A percentile compares a stretch with the other conserved stretches of the same genome.
phyloP scores from a whole-genome alignment of 768 basidiomycete species.

The Tubosaeta sp. region DNA sequence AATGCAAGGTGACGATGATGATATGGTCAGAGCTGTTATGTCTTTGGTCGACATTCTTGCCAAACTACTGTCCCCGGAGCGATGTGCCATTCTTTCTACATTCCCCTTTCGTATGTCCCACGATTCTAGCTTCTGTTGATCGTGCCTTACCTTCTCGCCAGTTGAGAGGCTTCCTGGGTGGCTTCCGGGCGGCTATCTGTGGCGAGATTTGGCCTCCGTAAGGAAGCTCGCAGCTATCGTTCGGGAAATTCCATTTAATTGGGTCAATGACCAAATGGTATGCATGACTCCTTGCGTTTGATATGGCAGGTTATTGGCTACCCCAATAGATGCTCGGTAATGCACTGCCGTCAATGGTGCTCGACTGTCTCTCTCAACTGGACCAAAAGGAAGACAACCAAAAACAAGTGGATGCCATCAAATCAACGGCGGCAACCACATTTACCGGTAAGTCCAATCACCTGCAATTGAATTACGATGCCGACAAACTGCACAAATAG shows the following conservation, averaged over 20 bases:
- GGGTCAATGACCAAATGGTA: background rate
- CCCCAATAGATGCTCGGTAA: background rate
- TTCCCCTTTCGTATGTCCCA: background rate
- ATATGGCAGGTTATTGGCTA: background rate
- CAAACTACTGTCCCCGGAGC: background rate
- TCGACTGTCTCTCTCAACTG: background rate
- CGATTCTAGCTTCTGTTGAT: background rate
- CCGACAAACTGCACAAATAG: background rate
- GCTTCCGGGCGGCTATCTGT: background rate
- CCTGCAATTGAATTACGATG: background rate
- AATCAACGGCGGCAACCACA: background rate
- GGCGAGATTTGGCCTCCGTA: background rate
- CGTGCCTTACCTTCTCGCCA: background rate
- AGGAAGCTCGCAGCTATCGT: background rate
- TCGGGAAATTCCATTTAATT: background rate
- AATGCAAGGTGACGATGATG: background rate
- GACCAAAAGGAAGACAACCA: background rate
- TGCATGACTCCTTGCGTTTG: background rate
- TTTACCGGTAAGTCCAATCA: background rate
- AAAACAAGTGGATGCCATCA: background rate
- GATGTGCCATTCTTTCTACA: background rate
- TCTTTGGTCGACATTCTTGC: background rate
- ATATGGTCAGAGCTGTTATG: background rate
- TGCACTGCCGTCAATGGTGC: background rate
- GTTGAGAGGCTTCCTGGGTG: background rate